Base-by-base conservation (phyloP, 495 filamentous ascomycete genomes). In the Delitschia confertaspora region DNA sequence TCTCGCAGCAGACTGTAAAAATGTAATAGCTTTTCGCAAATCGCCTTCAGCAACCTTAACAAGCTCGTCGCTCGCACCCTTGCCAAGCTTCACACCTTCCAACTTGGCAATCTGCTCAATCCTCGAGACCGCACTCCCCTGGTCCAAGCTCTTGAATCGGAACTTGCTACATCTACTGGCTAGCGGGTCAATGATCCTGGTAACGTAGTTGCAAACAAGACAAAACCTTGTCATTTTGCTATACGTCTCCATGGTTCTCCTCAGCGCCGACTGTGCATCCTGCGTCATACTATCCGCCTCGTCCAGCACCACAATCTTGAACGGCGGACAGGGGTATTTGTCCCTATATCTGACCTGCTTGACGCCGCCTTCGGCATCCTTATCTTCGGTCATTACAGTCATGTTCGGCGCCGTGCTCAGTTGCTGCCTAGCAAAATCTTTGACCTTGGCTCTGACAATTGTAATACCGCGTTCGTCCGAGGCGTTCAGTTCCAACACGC, bases 261-360 rank as follows among this genome's bases (percentile, higher is more conserved):
- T 71, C 30, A 98, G 72, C 3, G 91, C 91, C 34, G 78, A 81
- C 70, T 98, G 91, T 31, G 91, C 91, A 63, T 98, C 91, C 64
- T 96, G 93, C 25, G 93, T 98, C 91, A 98, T 96, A 60, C 80
- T 85, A 62, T 98, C 91, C 36, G 91, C 91, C 66, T 98, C 91
- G 65, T 98, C 91, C 24, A 98, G 77, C 44, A 98, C 83, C 60
- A 96, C 86, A 60, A 98, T 93, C 69, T 96, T 98, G 74, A 93
- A 98, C 18, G 93, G 91, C 20, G 91, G 91, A 57, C 89, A 95
- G 1, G 91, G 88, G 64, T 93, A 95, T 48, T 75, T 72, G 27
- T 76, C 71, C 44, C 75, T 72, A 64, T 84, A 93, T 68, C 62
- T 68, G 52, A 69, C 68, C 33, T 41, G 35, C 35, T 43, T 51